A percentile compares a stretch with the other conserved stretches of the same genome.
Conservation (phyloP, 768 basidiomycete genomes). For the Pleurotus tuoliensis region DNA sequence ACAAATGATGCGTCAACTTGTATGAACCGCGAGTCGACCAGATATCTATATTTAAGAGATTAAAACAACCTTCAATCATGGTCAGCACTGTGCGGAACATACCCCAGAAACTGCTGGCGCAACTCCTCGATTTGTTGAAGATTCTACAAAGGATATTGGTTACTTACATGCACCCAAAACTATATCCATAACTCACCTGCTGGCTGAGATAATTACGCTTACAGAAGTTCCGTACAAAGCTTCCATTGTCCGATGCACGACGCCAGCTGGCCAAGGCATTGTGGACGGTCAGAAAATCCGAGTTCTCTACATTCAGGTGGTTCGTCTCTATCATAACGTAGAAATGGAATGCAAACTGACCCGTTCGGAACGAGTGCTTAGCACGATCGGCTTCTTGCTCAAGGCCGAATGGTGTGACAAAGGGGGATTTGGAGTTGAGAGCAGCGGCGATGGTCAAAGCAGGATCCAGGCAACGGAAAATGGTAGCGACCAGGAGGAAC, state of each 20-base stretch:
- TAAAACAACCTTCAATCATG: slow-evolving; percentile 4
- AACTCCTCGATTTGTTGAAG: slow-evolving; percentile 95
- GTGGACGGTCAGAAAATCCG: slow-evolving; percentile 92
- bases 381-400: slow-evolving; percentile 86
- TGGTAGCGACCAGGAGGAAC: slow-evolving; percentile 77
- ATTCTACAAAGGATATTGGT: slow-evolving; percentile 45
- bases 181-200: slow-evolving; percentile 45
- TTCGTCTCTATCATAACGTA: background rate
- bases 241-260: slow-evolving; percentile 60
- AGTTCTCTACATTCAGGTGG: slow-evolving; percentile 59
- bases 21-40: slow-evolving; percentile 87
- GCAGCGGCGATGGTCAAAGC: slow-evolving; percentile 96
- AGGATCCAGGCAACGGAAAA: slow-evolving; percentile 90
- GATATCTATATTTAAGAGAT: slow-evolving; percentile 46
- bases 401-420: slow-evolving; percentile 82
- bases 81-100: slow-evolving; percentile 11
- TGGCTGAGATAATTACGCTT: slow-evolving; percentile 77
- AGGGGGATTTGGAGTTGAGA: slow-evolving; percentile 90
- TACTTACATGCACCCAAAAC: background rate
- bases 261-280: slow-evolving; percentile 90
- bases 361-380: slow-evolving; percentile 72
- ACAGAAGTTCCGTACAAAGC: slow-evolving; percentile 71
- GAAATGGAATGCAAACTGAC: slow-evolving; percentile 33
- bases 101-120: slow-evolving; percentile 85
- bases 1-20: slow-evolving; percentile 60